Evolutionary conservation across 345 rosid species (phyloP).

Genomic region (Geranium brycei): DNA sequence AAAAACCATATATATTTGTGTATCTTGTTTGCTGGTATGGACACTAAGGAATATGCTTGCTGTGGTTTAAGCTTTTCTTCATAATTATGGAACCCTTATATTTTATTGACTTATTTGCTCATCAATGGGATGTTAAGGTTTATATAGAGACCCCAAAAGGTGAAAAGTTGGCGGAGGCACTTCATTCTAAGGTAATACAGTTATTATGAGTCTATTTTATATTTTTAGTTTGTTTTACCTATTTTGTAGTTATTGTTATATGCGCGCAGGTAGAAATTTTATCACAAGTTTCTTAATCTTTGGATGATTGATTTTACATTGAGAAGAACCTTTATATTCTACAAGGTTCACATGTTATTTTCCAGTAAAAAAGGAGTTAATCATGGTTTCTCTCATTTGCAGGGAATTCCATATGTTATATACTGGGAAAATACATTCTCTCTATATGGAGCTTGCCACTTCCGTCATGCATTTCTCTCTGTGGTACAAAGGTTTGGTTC

Average conservation of each 20-base stretch:
- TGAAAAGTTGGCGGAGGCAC: slow-evolving; percentile 73
- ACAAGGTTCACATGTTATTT: not conserved
- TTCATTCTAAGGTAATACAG: slow-evolving; percentile 58
- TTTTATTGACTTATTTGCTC: not conserved
- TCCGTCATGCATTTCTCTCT: slow-evolving; percentile 71
- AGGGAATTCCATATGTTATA: slow-evolving; percentile 86
- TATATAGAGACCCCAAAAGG: slow-evolving; percentile 75
- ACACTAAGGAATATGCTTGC: not conserved
- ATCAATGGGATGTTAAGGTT: slow-evolving; percentile 34
- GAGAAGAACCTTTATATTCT: not conserved
- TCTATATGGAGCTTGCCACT: slow-evolving; percentile 61
- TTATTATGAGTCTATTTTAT: too few species aligned
- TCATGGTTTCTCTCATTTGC: slow-evolving; percentile 14
- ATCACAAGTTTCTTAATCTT: not conserved
- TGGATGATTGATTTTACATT: slow-evolving; percentile 5
- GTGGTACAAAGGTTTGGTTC: slow-evolving; percentile 60
- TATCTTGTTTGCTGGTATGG: not conserved
- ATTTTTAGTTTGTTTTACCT: too few species aligned
- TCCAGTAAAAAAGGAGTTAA: not conserved
- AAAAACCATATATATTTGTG: not conserved
- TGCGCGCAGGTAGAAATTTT: not conserved
- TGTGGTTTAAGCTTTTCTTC: not conserved
- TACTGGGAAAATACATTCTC: slow-evolving; percentile 62
- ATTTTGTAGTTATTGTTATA: not conserved
- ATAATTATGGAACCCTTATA: not conserved